Percentiles rank a stretch among this genome's conserved stretches.
These are phyloP conservation scores for Pichia gijzeniarum DNA, from an alignment of 805 yeast genomes.

Conservation along the genomic window DNA sequence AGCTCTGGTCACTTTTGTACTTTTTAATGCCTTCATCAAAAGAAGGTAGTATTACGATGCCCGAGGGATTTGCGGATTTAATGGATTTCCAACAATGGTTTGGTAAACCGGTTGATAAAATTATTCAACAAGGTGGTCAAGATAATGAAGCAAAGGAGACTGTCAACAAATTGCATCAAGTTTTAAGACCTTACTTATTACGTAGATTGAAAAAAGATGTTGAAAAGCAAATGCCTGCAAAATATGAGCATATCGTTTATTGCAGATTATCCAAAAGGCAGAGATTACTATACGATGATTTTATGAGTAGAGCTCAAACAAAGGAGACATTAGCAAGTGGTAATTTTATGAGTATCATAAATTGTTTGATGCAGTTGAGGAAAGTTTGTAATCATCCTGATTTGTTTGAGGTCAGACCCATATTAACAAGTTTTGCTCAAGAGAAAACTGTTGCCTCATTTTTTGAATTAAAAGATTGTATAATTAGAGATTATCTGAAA, in stretches of 20 bases:
- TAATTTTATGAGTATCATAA: constrained; percentile 88
- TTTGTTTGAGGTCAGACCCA: constrained; percentile 91
- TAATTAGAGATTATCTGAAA: constrained; percentile 31
- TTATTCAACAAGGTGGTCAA: constrained; percentile 65
- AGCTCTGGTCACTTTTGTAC: constrained; percentile 90
- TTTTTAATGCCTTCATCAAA: constrained; percentile 92
- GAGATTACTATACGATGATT: constrained; percentile 87
- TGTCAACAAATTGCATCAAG: constrained; percentile 85
- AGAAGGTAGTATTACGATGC: constrained; percentile 53
- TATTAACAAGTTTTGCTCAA: constrained; percentile 82
- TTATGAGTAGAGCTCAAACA: constrained; percentile 95
- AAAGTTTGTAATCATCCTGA: constrained; percentile 92
- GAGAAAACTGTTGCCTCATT: constrained; percentile 52
- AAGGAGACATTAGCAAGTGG: constrained; percentile 91
- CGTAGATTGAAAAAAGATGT: constrained; percentile 94
- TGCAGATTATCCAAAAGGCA: constrained; percentile 92
- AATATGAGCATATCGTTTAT: constrained; percentile 89
- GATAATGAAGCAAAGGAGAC: constrained; percentile 81
- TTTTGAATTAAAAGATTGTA: constrained; percentile 37
- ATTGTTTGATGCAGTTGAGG: constrained; percentile 95
- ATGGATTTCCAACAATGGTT: constrained; percentile 98
- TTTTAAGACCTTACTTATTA: constrained; percentile 83
- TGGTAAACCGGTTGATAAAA: constrained; percentile 92
- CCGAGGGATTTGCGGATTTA: constrained; percentile 92
- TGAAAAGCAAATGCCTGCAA: constrained; percentile 98